These are phyloP conservation scores for Tillandsia fasciculata DNA, from an alignment of 176 grass and related monocot genomes.

Conservation along the genomic window DNA sequence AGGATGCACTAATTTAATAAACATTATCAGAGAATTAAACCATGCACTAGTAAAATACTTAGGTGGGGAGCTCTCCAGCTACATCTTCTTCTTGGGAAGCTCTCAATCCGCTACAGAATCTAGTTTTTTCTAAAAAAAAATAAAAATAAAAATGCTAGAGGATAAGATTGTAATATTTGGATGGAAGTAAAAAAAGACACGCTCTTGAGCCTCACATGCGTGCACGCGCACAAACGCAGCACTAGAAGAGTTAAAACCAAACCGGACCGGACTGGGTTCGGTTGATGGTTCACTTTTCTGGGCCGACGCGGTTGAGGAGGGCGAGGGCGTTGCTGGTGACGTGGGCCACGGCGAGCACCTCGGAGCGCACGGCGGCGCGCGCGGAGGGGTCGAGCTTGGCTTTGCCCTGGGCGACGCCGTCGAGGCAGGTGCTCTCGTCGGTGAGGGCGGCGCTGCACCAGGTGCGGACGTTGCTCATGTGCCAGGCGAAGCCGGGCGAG, in stretches of 20 bases:
- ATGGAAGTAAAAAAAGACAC: too few relatives aligned
- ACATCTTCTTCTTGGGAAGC: too few relatives aligned
- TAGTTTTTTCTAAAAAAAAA: too few relatives aligned
- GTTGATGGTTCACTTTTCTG: constrained; percentile 19
- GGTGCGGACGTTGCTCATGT: constrained; percentile 87
- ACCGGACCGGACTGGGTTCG: not conserved
- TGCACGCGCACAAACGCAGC: too few relatives aligned
- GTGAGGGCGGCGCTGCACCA: constrained; percentile 94
- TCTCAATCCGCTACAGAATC: too few relatives aligned
- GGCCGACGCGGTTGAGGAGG: constrained; percentile 54
- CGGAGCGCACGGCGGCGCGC: constrained; percentile 44
- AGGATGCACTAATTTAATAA: too few relatives aligned
- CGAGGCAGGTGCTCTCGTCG: constrained; percentile 92
- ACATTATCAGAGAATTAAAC: too few relatives aligned
- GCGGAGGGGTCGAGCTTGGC: constrained; percentile 29
- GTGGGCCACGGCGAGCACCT: constrained; percentile 83
- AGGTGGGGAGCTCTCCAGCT: too few relatives aligned
- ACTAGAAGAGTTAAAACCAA: not conserved
- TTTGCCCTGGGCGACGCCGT: constrained; percentile 38
- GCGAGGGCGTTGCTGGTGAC: constrained; percentile 93
- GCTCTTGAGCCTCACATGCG: too few relatives aligned
- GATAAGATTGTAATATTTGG: too few relatives aligned
- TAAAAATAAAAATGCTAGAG: too few relatives aligned
- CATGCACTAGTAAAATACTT: too few relatives aligned
- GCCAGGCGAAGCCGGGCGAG: constrained; percentile 51